Conservation (phyloP, 176 grass and related monocot genomes). For the Oryza nivara region DNA sequence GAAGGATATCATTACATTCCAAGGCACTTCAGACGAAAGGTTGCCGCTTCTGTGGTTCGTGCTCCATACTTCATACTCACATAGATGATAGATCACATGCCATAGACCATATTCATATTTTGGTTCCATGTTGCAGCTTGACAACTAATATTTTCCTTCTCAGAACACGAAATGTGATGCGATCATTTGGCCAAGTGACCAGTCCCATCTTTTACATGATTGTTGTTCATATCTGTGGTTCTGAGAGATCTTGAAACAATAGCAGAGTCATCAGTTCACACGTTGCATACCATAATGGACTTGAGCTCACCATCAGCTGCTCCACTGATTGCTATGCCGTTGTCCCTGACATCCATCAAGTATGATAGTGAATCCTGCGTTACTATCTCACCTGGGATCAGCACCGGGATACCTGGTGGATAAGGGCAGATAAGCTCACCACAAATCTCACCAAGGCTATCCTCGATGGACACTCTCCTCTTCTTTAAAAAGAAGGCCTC, state of each 20-base stretch:
- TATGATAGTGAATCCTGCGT: slow-evolving; percentile 62
- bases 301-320: slow-evolving; percentile 62
- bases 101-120: slow-evolving; percentile 38
- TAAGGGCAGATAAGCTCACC: slow-evolving; percentile 89
- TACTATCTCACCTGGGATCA: slow-evolving; percentile 80
- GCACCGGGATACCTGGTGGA: slow-evolving; percentile 79
- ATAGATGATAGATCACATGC: slow-evolving; percentile 40
- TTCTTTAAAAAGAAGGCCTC: slow-evolving; percentile 84
- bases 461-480: slow-evolving; percentile 50
- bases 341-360: slow-evolving; percentile 54
- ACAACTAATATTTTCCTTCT: slow-evolving; percentile 16
- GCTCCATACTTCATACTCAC: slow-evolving; percentile 34
- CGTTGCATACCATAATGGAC: slow-evolving; percentile 66
- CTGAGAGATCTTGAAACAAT: neutral
- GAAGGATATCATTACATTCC: slow-evolving; percentile 43
- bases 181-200: slow-evolving; percentile 44
- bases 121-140: slow-evolving; percentile 34
- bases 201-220: slow-evolving; percentile 9
- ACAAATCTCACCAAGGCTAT: slow-evolving; percentile 77
- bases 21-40: slow-evolving; percentile 48
- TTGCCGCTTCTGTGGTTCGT: slow-evolving; percentile 31
- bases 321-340: slow-evolving; percentile 68
- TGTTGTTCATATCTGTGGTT: slow-evolving; percentile 18
- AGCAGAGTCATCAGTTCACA: slow-evolving; percentile 31
- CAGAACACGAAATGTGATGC: slow-evolving; percentile 18